These are phyloP conservation scores for Xanthoconium stramineum DNA, from an alignment of 768 basidiomycete species.

Conservation along the genomic window DNA sequence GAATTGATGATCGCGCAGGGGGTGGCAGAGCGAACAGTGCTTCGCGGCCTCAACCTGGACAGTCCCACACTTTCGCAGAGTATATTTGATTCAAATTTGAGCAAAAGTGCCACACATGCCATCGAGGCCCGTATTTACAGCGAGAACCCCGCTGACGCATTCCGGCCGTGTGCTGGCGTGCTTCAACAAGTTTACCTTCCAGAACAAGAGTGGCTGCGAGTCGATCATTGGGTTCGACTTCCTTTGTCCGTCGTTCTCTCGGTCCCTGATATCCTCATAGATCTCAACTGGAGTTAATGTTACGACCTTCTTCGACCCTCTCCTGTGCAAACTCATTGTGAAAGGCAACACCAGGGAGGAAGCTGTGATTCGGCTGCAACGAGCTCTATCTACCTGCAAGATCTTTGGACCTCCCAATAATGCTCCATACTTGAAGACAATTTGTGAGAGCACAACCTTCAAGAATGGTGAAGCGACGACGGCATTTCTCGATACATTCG, in stretches of 20 bases:
- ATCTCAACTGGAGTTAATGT: constrained; percentile 49
- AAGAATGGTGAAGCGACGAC: constrained; percentile 45
- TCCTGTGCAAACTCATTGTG: constrained; percentile 60
- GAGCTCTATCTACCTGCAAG: constrained; percentile 37
- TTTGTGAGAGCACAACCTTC: constrained; percentile 41
- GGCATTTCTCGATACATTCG: constrained; percentile 43
- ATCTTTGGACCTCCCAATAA: constrained; percentile 64
- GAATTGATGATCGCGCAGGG: constrained; percentile 64
- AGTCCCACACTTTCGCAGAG: constrained; percentile 36
- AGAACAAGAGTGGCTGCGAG: constrained; percentile 48
- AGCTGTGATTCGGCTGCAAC: constrained; percentile 41
- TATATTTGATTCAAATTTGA: constrained; percentile 31
- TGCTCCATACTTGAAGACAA: constrained; percentile 45
- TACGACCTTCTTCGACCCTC: constrained; percentile 55
- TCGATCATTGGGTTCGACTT: constrained; percentile 54
- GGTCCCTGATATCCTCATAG: constrained; percentile 21
- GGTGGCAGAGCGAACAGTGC: constrained; percentile 32
- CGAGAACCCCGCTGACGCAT: constrained; percentile 57
- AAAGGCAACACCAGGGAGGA: constrained; percentile 43
- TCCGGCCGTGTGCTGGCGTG: constrained; percentile 57
- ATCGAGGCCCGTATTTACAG: constrained; percentile 61
- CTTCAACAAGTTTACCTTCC: constrained; percentile 53
- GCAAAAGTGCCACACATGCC: constrained; percentile 30
- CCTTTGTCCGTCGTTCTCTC: neutral
- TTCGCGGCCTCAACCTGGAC: constrained; percentile 14